A percentile compares a stretch with the other conserved stretches of the same genome.
These are phyloP conservation scores for Cyberlindnera mississippiensis DNA, from an alignment of 805 yeast genomes.

Conservation along the genomic window DNA sequence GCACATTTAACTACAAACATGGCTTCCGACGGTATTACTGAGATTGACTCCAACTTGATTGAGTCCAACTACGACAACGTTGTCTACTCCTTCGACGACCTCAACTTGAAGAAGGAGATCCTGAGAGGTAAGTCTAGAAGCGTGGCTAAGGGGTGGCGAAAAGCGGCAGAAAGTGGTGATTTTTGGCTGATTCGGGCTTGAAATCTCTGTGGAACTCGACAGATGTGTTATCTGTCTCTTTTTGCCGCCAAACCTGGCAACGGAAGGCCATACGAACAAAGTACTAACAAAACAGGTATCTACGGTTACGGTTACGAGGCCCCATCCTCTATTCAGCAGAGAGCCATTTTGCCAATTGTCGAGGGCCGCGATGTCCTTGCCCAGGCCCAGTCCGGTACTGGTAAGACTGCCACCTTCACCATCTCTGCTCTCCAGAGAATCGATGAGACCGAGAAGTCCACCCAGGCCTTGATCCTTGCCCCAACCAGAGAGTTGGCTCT, in stretches of 20 bases:
- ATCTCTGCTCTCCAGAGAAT: slow-evolving; percentile 74
- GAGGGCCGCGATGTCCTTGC: slow-evolving; percentile 95
- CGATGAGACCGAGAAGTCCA: slow-evolving; percentile 65
- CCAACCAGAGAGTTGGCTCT: slow-evolving; percentile 97
- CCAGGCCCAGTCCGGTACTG: slow-evolving; percentile 99
- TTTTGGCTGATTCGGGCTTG: no score
- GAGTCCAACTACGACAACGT: slow-evolving; percentile 96
- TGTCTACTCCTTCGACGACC: slow-evolving; percentile 70
- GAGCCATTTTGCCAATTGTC: slow-evolving; percentile 94
- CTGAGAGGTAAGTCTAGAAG: slow-evolving; percentile 47
- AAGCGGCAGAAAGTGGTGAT: no score
- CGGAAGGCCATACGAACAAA: no score
- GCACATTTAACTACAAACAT: slow-evolving; percentile 17
- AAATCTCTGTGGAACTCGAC: no score
- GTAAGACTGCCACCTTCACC: slow-evolving; percentile 97
- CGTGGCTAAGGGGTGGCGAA: no score
- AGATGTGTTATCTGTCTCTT: no score
- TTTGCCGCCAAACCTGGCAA: no score
- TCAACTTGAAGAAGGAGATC: slow-evolving; percentile 64
- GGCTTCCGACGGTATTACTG: slow-evolving; percentile 62
- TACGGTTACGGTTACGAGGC: slow-evolving; percentile 92
- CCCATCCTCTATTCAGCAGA: slow-evolving; percentile 96
- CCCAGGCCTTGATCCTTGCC: slow-evolving; percentile 92
- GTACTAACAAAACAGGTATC: slow-evolving; percentile 48
- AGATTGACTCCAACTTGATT: slow-evolving; percentile 77